Base-by-base conservation (phyloP, 805 yeast species). In the Kodamaea kaohsiungensis region DNA sequence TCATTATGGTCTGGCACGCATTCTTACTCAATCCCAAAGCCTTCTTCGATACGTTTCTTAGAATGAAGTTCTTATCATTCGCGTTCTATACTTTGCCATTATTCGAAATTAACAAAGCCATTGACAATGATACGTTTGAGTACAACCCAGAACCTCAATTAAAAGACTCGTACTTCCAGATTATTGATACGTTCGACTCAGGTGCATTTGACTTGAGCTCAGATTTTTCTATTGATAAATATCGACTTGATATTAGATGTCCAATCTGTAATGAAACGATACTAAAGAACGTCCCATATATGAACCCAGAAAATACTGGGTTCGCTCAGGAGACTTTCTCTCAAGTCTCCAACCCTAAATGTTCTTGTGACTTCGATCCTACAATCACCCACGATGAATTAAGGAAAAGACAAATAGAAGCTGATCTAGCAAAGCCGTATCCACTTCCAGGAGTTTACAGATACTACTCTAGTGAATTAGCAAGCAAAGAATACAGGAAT, bases 1-100 rank as follows among this genome's bases (percentile, higher is more conserved):
- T 65, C 2, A 15, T 63, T 17, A 51, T 65, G 61, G 63, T 65
- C 13, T 65, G 68, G 69, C 62, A 65, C 43, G 56, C 65, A 1
- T 63, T 65, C 48, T 42, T 63, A 40, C 55, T 64, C 52, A 62
- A 65, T 30, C 65, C 67, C 3, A 47, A 47, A 38, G 22, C 61
- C 1, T 57, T 49, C 42, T 58, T 59, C 43, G 65, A 64, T 19
- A 52, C 50, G 7, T 57, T 59, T 38, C 51, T 46, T 2, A 53
- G 65, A 19, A 61, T 59, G 46, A 40, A 56, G 39, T 58, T 63
- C 39, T 19, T 56, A 7, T 48, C 52, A 37, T 62, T 65, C 43
- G 54, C 61, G 16, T 46, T 49, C 8, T 56, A 43, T 45, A 61
- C 63, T 1, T 65, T 66, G 46, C 71, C 71, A 5, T 52, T 62